Conservation (phyloP, 257 asterid genomes). For the Nicotiana attenuata region DNA sequence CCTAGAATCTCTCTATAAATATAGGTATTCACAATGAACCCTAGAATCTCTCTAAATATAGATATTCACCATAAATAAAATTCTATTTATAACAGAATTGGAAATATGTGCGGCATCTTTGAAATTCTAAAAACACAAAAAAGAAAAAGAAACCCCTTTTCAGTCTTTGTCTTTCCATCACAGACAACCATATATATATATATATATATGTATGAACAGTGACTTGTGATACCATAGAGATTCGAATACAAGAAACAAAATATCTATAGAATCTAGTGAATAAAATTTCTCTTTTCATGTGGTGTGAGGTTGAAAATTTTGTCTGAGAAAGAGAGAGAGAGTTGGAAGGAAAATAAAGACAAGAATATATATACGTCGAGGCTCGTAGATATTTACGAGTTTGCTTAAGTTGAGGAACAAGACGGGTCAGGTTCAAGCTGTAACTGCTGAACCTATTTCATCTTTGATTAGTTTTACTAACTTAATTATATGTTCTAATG, state of each 20-base stretch:
- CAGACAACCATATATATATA: background rate
- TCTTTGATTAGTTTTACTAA: too few relatives aligned
- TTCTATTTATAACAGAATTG: too few relatives aligned
- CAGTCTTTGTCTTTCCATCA: background rate
- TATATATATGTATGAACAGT: background rate
- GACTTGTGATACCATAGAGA: background rate
- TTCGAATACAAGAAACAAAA: background rate
- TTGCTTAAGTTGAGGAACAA: too few relatives aligned
- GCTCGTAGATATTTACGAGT: conserved; percentile 43
- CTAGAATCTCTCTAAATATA: too few relatives aligned
- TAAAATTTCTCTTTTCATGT: background rate
- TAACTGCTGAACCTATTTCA: too few relatives aligned
- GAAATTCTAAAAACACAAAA: too few relatives aligned
- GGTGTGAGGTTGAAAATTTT: background rate
- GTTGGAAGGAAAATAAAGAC: background rate
- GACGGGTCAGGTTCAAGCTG: too few relatives aligned
- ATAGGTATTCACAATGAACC: too few relatives aligned
- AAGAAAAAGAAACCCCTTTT: background rate
- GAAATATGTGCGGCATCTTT: background rate
- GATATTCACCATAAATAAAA: too few relatives aligned
- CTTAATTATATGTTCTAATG: too few relatives aligned
- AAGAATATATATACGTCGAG: conserved; percentile 28
- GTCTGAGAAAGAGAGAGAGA: too few relatives aligned
- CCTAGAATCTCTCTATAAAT: too few relatives aligned
- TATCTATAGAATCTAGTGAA: background rate